Evolutionary conservation across 345 rosid species (phyloP).

Genomic region (Brassica carinata): DNA sequence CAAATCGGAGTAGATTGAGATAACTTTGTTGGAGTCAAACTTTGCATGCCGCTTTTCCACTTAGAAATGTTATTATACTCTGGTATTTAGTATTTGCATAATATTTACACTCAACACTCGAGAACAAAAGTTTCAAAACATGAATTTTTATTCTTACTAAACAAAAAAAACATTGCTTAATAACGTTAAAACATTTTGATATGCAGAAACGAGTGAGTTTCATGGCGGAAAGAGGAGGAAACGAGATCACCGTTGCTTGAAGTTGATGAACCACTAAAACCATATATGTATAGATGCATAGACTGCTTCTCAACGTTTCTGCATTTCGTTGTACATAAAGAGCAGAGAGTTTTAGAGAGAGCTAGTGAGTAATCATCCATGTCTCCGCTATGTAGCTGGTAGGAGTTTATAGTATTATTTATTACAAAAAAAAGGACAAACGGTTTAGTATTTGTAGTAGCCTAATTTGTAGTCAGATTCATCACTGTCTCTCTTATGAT

Average conservation of each 20-base stretch:
- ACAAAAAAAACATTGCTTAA: not conserved
- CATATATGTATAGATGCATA: not conserved
- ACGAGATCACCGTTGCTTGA: conserved; percentile 64
- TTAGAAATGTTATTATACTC: not conserved
- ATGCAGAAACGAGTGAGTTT: conserved; percentile 91
- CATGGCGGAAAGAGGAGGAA: conserved; percentile 59
- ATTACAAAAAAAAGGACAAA: not conserved
- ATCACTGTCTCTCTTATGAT: conserved; percentile 14
- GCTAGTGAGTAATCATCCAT: conserved; percentile 18
- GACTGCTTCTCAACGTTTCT: conserved; percentile 33
- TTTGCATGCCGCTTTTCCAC: conserved; percentile 34
- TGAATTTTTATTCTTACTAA: not conserved
- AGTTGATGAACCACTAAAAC: not conserved
- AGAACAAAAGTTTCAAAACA: not conserved
- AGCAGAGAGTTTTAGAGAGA: conserved; percentile 31
- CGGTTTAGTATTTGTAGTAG: not conserved
- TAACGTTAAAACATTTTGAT: conserved; percentile 10
- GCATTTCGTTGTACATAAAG: conserved; percentile 33
- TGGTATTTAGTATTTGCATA: not conserved
- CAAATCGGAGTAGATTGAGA: conserved; percentile 9
- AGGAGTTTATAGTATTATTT: not conserved
- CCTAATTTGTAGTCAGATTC: conserved; percentile 3
- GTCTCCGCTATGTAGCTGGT: not conserved
- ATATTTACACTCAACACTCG: not conserved
- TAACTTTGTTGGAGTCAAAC: conserved; percentile 17